phyloP scores from a whole-genome alignment of 495 filamentous ascomycete species.

The Penicillium antarcticum region DNA sequence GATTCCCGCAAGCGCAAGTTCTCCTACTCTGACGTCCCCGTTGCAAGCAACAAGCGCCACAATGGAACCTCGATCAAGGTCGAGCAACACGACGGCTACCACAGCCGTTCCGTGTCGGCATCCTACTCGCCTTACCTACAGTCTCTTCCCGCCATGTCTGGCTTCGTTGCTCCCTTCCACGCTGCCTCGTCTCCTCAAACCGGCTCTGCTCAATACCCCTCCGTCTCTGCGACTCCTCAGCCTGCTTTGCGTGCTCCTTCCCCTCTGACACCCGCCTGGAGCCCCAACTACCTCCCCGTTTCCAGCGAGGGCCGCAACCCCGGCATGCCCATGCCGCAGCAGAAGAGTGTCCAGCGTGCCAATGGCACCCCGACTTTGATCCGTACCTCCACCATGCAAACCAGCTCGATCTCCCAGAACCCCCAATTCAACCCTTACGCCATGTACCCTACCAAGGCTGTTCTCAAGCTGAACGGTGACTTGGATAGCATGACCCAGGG shows the following conservation, averaged over 20 bases:
- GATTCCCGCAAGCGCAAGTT: slow-evolving; percentile 53
- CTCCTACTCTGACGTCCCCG: slow-evolving; percentile 42
- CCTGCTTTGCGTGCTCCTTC: slow-evolving; percentile 37
- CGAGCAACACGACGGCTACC: slow-evolving; percentile 35
- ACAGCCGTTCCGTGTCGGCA: slow-evolving; percentile 27
- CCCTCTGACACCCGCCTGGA: slow-evolving; percentile 45
- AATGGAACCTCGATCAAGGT: slow-evolving; percentile 40
- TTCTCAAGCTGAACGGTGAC: slow-evolving; percentile 81
- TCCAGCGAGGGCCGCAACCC: slow-evolving; percentile 27
- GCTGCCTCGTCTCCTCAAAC: slow-evolving; percentile 29
- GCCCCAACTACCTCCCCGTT: slow-evolving; percentile 36
- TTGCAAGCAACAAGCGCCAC: slow-evolving; percentile 41
- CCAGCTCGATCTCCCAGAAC: slow-evolving; percentile 39
- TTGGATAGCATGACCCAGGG: slow-evolving; percentile 71
- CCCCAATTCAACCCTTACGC: slow-evolving; percentile 74
- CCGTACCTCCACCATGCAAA: slow-evolving; percentile 75
- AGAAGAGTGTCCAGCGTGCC: slow-evolving; percentile 42
- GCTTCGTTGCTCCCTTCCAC: slow-evolving; percentile 28
- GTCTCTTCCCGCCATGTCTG: slow-evolving; percentile 32
- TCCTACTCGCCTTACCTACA: slow-evolving; percentile 48
- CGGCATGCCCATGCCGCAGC: slow-evolving; percentile 29
- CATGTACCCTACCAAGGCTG: slow-evolving; percentile 81
- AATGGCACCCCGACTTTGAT: slow-evolving; percentile 65
- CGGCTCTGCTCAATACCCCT: slow-evolving; percentile 26
- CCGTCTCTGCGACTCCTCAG: slow-evolving; percentile 32